Evolutionary conservation across 441 rosid genomes (phyloP).

Genomic region (Capsella rubella): DNA sequence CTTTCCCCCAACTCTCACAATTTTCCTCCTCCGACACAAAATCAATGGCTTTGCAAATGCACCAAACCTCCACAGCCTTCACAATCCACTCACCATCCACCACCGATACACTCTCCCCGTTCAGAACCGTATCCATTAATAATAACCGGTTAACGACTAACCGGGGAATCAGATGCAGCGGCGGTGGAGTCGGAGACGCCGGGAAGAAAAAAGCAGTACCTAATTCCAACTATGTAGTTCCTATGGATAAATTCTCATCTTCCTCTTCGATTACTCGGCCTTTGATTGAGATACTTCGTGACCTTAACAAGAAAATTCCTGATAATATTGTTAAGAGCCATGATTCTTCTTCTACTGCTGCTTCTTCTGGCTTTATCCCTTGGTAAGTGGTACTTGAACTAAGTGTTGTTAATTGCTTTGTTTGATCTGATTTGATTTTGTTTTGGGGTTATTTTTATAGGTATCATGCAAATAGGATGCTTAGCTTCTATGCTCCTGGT

Average conservation of each 20-base stretch:
- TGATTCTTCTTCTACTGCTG: constrained; percentile 44
- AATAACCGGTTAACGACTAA: constrained; percentile 12
- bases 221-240: constrained; percentile 90
- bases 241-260: constrained; percentile 70
- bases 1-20: not conserved
- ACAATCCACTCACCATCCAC: not conserved
- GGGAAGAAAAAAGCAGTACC: constrained; percentile 62
- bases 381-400: constrained; percentile 50
- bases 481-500: constrained; percentile 98
- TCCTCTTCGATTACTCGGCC: constrained; percentile 88
- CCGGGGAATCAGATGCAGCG: constrained; percentile 39
- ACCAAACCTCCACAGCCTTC: constrained; percentile 24
- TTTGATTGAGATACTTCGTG: constrained; percentile 91
- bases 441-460: constrained; percentile 46
- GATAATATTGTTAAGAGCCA: constrained; percentile 70
- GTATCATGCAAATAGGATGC: constrained; percentile 97
- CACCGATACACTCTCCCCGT: not conserved
- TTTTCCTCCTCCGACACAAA: not conserved
- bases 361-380: constrained; percentile 67
- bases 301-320: constrained; percentile 92
- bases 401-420: too few relatives aligned
- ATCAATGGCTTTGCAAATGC: constrained; percentile 43
- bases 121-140: constrained; percentile 18
- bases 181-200: constrained; percentile 41
- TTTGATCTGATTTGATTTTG: too few relatives aligned